Conservation (phyloP, 2,329 filamentous ascomycete species). For the Stemphylium vesicarium region DNA sequence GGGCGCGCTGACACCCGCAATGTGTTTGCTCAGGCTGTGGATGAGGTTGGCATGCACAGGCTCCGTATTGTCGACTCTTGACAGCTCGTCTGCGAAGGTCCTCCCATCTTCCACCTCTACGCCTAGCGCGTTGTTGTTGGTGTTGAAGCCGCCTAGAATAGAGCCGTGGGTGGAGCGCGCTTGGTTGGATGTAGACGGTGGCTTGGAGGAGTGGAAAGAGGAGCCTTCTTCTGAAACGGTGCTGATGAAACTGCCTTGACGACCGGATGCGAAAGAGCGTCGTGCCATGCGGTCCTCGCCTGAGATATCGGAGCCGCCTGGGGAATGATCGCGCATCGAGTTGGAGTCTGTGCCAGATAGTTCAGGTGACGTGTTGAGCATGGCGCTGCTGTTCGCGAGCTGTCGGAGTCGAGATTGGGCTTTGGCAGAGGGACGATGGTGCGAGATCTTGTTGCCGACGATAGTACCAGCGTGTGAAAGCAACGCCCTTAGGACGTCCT, state of each 20-base stretch:
- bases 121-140: slow-evolving; percentile 21
- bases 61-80: slow-evolving; percentile 45
- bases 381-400: slow-evolving; percentile 77
- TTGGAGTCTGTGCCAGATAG: slow-evolving; percentile 41
- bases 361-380: slow-evolving; percentile 55
- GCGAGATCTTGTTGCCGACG: slow-evolving; percentile 94
- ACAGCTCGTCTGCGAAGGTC: slow-evolving; percentile 46
- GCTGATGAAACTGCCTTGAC: slow-evolving; percentile 37
- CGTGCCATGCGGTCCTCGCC: slow-evolving; percentile 28
- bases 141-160: slow-evolving; percentile 28
- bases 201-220: slow-evolving; percentile 19
- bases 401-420: slow-evolving; percentile 82
- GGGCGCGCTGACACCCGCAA: slow-evolving; percentile 38
- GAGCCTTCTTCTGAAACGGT: slow-evolving; percentile 39
- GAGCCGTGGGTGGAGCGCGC: slow-evolving; percentile 32
- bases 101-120: slow-evolving; percentile 38
- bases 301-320: slow-evolving; percentile 34
- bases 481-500: slow-evolving; percentile 89
- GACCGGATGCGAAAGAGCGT: slow-evolving; percentile 41
- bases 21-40: slow-evolving; percentile 40
- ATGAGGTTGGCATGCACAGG: slow-evolving; percentile 44
- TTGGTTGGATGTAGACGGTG: slow-evolving; percentile 21
- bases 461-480: slow-evolving; percentile 96
- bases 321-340: slow-evolving; percentile 40
- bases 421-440: slow-evolving; percentile 80